Evolutionary conservation across 495 filamentous ascomycete species (phyloP).

Genomic region (Aspergillus haitiensis): DNA sequence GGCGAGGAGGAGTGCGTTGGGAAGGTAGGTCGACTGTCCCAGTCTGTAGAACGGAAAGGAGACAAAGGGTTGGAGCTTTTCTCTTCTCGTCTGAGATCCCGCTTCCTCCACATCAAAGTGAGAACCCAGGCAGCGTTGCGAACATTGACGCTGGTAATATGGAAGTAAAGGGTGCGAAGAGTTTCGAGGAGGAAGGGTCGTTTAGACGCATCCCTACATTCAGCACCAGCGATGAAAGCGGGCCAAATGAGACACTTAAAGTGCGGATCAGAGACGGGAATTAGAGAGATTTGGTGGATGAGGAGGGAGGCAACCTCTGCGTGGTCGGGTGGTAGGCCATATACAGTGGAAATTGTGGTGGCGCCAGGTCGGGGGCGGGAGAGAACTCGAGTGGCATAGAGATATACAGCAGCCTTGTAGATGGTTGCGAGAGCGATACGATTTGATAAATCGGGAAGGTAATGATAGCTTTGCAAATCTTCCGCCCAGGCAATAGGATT

Average conservation of each 20-base stretch:
- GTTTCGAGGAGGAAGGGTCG: constrained; percentile 39
- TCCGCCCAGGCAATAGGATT: constrained; percentile 45
- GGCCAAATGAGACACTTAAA: constrained; percentile 54
- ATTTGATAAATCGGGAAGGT: constrained; percentile 38
- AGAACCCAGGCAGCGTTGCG: constrained; percentile 50
- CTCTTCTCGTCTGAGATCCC: constrained; percentile 34
- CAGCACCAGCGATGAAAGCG: constrained; percentile 49
- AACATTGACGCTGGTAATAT: constrained; percentile 46
- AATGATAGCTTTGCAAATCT: constrained; percentile 43
- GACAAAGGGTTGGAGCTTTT: neutral
- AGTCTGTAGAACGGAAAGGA: neutral
- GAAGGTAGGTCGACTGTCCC: neutral
- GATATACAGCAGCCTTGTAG: constrained; percentile 48
- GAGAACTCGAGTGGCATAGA: constrained; percentile 47
- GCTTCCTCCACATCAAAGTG: constrained; percentile 49
- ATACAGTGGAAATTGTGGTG: constrained; percentile 29
- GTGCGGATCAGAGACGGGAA: constrained; percentile 40
- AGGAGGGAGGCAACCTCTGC: constrained; percentile 36
- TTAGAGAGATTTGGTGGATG: constrained; percentile 39
- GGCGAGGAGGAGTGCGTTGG: constrained; percentile 3
- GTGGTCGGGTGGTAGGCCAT: constrained; percentile 39
- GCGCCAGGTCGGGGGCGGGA: constrained; percentile 36
- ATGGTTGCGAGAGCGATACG: constrained; percentile 44
- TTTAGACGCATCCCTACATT: constrained; percentile 38
- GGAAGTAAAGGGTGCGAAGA: constrained; percentile 40